Conservation (phyloP, 2,329 filamentous ascomycete genomes). For the Parascedosporium putredinis region DNA sequence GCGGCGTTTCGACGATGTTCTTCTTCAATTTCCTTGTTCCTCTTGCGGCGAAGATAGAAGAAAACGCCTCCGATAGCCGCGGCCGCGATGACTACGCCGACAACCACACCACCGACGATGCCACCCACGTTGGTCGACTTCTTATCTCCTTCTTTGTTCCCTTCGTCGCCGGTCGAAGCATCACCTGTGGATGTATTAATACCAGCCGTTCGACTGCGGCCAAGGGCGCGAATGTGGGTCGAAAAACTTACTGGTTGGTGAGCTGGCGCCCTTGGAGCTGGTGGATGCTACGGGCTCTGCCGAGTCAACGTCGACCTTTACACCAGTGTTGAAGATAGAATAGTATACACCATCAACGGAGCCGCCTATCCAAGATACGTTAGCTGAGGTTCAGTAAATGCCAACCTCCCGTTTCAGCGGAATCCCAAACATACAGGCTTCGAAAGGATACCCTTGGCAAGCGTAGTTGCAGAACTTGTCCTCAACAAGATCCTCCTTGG, state of each 20-base stretch:
- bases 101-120: conserved; percentile 80
- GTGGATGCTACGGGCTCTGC: conserved; percentile 16
- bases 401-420: background rate
- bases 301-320: conserved; percentile 28
- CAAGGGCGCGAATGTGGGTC: too few species aligned
- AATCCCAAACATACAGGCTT: conserved; percentile 49
- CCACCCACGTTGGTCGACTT: conserved; percentile 54
- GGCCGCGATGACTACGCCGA: conserved; percentile 62
- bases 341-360: conserved; percentile 22
- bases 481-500: conserved; percentile 39
- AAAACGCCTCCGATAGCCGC: conserved; percentile 58
- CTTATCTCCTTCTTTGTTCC: conserved; percentile 18
- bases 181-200: background rate
- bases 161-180: background rate
- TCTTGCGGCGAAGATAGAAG: conserved; percentile 65
- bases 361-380: conserved; percentile 20
- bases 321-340: conserved; percentile 41
- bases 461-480: conserved; percentile 51
- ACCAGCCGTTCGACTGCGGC: too few species aligned
- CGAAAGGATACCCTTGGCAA: conserved; percentile 52
- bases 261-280: conserved; percentile 17
- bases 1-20: conserved; percentile 75
- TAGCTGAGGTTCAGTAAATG: background rate
- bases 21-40: conserved; percentile 68
- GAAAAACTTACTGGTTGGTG: conserved; percentile 9